These are phyloP conservation scores for Nectriaceae sp. DNA, from an alignment of 2,329 filamentous ascomycete species.

Conservation along the genomic window DNA sequence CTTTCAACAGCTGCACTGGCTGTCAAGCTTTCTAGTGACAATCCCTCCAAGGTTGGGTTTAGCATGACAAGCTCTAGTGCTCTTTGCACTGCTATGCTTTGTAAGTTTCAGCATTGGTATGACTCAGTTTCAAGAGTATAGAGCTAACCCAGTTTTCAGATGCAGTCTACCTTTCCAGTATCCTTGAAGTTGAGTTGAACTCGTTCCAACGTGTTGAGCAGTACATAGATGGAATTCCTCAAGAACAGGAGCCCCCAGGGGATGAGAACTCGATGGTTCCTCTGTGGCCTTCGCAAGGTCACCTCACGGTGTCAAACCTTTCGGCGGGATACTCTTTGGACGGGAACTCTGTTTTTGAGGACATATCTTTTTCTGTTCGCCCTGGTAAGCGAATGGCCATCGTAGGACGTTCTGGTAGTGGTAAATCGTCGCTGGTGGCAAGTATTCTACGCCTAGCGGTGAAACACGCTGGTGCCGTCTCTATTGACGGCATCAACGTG, in stretches of 20 bases:
- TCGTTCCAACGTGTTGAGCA: slow-evolving; percentile 3
- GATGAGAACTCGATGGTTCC: neutral
- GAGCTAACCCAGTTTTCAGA: neutral
- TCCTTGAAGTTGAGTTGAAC: slow-evolving; percentile 8
- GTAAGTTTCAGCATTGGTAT: neutral
- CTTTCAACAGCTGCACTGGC: slow-evolving; percentile 3
- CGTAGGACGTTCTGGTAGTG: slow-evolving; percentile 74
- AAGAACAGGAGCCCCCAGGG: neutral
- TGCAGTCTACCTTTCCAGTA: slow-evolving; percentile 4
- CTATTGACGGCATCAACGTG: slow-evolving; percentile 4
- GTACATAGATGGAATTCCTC: slow-evolving; percentile 4
- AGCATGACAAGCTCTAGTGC: slow-evolving; percentile 8
- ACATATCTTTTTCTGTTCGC: slow-evolving; percentile 1
- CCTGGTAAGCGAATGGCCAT: slow-evolving; percentile 42
- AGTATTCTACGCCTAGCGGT: slow-evolving; percentile 34
- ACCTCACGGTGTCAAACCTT: slow-evolving; percentile 1
- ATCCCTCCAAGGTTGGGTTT: slow-evolving; percentile 3
- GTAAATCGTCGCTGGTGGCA: slow-evolving; percentile 68
- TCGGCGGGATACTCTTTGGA: slow-evolving; percentile 4
- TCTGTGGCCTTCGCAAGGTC: neutral
- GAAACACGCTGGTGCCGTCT: neutral
- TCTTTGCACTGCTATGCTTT: slow-evolving; percentile 4
- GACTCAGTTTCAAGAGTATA: neutral
- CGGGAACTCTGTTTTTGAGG: neutral
- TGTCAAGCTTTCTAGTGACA: neutral